A percentile compares a stretch with the other conserved stretches of the same genome.
Evolutionary conservation across 1,139 yeast species (phyloP).

Genomic region (Hyphopichia khmerensis): DNA sequence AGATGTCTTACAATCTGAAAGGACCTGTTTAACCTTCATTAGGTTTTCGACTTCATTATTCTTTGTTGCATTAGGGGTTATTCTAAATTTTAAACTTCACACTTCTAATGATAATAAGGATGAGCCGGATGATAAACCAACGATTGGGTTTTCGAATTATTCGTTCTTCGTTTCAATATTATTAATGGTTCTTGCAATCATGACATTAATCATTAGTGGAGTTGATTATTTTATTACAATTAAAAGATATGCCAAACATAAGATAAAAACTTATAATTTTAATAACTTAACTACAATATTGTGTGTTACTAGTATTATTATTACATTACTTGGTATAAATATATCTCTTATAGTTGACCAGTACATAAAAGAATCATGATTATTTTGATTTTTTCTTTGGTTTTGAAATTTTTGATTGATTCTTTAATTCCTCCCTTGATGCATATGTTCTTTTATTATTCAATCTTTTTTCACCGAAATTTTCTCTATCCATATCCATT

Average conservation of each 20-base stretch:
- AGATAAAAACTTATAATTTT: slow-evolving; percentile 40
- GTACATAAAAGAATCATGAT: slow-evolving; percentile 18
- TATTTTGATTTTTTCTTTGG: slow-evolving; percentile 4
- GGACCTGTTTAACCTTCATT: slow-evolving; percentile 55
- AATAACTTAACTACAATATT: slow-evolving; percentile 38
- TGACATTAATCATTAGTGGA: slow-evolving; percentile 40
- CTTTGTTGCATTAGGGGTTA: slow-evolving; percentile 51
- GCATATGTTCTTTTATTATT: slow-evolving; percentile 49
- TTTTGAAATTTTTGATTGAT: background rate
- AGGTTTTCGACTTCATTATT: slow-evolving; percentile 51
- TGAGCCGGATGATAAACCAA: background rate
- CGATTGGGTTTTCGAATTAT: slow-evolving; percentile 16
- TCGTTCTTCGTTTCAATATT: slow-evolving; percentile 37
- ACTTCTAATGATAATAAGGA: slow-evolving; percentile 19
- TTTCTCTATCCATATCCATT: slow-evolving; percentile 91
- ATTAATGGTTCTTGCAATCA: slow-evolving; percentile 39
- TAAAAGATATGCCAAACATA: slow-evolving; percentile 42
- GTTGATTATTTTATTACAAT: slow-evolving; percentile 48
- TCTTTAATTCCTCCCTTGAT: slow-evolving; percentile 4
- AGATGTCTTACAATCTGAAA: slow-evolving; percentile 60
- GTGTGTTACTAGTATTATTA: slow-evolving; percentile 39
- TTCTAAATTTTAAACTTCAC: slow-evolving; percentile 50
- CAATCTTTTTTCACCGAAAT: slow-evolving; percentile 73
- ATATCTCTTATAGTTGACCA: slow-evolving; percentile 42
- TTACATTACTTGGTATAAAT: slow-evolving; percentile 43